phyloP scores from a whole-genome alignment of 768 basidiomycete genomes.

The Trametes villosa region DNA sequence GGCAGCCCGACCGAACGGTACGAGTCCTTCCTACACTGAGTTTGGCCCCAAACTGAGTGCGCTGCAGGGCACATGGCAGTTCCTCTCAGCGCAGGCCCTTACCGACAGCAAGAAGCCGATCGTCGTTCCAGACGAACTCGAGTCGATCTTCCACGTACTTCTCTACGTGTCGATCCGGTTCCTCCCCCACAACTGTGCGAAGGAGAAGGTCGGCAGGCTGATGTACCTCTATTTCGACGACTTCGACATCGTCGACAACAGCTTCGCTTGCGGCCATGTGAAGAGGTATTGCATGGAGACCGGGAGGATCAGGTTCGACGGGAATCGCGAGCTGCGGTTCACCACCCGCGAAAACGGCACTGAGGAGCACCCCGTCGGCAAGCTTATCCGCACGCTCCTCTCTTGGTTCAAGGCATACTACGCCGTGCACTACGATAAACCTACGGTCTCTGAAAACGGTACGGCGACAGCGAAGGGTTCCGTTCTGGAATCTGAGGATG shows the following conservation, averaged over 20 bases:
- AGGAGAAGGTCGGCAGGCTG: constrained; percentile 12
- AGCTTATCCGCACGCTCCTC: neutral
- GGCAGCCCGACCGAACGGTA: constrained; percentile 18
- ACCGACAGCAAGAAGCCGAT: neutral
- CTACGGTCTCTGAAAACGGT: too few species aligned
- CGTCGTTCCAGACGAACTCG: constrained; percentile 11
- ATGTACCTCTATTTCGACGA: constrained; percentile 13
- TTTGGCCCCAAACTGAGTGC: neutral
- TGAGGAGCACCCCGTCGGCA: neutral
- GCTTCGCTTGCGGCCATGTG: neutral
- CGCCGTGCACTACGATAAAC: neutral
- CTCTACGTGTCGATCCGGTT: constrained; percentile 16
- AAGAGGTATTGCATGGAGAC: neutral
- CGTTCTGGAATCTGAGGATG: too few species aligned
- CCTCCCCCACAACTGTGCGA: constrained; percentile 19
- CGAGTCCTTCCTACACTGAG: neutral
- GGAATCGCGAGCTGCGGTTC: too few species aligned
- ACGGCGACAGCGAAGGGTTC: too few species aligned
- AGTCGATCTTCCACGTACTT: constrained; percentile 16
- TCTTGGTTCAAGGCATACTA: constrained; percentile 3
- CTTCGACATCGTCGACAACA: neutral
- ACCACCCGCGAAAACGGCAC: too few species aligned
- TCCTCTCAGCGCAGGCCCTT: neutral
- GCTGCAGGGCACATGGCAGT: constrained; percentile 16
- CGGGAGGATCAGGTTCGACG: neutral